Evolutionary conservation across 208 protist species (phyloP).

Genomic region (Naegleria fowleri): DNA sequence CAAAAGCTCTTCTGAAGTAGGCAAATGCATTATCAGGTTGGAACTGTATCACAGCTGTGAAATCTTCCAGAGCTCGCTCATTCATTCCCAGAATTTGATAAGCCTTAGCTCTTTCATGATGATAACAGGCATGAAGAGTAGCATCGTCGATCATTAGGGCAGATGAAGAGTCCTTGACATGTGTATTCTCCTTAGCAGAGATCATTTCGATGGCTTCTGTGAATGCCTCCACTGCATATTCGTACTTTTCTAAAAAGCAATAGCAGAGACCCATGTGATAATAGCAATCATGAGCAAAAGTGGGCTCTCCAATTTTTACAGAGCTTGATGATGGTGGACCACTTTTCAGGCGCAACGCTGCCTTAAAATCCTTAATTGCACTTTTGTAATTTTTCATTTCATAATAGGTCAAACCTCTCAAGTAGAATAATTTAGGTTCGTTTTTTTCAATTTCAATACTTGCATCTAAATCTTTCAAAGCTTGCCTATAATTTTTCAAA

Average conservation of each 20-base stretch:
- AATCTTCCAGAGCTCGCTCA: slow-evolving; percentile 62
- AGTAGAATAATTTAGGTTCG: slow-evolving; percentile 44
- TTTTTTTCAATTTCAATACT: slow-evolving; percentile 35
- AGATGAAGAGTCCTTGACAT: background rate
- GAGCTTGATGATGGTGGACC: background rate
- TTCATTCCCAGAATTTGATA: slow-evolving; percentile 58
- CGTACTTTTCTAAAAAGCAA: slow-evolving; percentile 36
- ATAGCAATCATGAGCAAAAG: slow-evolving; percentile 45
- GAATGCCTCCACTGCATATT: slow-evolving; percentile 51
- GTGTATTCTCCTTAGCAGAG: background rate
- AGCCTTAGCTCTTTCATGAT: slow-evolving; percentile 72
- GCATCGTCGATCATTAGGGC: background rate
- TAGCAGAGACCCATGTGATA: slow-evolving; percentile 46
- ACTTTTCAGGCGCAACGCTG: slow-evolving; percentile 23
- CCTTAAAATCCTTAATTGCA: slow-evolving; percentile 37
- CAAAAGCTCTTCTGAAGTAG: slow-evolving; percentile 69
- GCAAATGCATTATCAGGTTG: slow-evolving; percentile 62
- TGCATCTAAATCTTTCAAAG: slow-evolving; percentile 31
- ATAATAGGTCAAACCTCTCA: slow-evolving; percentile 40
- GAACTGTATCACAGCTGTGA: slow-evolving; percentile 57
- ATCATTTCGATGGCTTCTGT: slow-evolving; percentile 50
- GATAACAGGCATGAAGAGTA: background rate
- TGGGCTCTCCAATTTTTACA: background rate
- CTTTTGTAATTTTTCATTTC: slow-evolving; percentile 35
- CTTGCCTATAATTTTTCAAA: slow-evolving; percentile 38